Percentiles rank a stretch among this genome's conserved stretches.
Evolutionary conservation across 306 rosid genomes (phyloP).

Genomic region (Cucurbita ficifolia): DNA sequence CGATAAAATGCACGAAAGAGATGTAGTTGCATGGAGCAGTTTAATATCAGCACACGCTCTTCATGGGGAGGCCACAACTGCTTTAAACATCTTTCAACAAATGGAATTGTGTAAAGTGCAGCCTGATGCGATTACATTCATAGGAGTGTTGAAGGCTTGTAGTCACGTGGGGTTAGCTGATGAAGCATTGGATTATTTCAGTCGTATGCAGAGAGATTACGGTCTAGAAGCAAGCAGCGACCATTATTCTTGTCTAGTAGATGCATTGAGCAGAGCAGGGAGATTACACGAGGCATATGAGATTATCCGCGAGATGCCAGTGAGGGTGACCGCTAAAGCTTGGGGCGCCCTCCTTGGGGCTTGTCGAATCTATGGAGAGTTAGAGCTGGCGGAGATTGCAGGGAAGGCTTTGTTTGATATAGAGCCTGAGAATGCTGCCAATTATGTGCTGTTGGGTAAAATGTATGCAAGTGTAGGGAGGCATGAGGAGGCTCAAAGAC

Average conservation of each 20-base stretch:
- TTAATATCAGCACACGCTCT: constrained; percentile 56
- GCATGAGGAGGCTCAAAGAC: constrained; percentile 44
- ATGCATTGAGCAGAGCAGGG: constrained; percentile 67
- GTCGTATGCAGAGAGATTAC: constrained; percentile 31
- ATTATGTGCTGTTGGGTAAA: constrained; percentile 47
- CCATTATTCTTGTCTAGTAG: constrained; percentile 70
- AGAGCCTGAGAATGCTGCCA: constrained; percentile 68
- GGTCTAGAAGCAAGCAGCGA: constrained; percentile 46
- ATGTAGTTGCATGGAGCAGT: constrained; percentile 68
- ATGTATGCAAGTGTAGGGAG: constrained; percentile 59
- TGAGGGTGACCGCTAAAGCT: constrained; percentile 56
- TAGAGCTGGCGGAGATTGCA: constrained; percentile 54
- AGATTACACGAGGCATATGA: constrained; percentile 53
- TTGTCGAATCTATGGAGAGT: constrained; percentile 50
- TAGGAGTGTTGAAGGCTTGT: constrained; percentile 58
- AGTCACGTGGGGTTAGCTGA: constrained; percentile 65
- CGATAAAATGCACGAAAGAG: constrained; percentile 29
- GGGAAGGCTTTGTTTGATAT: constrained; percentile 46
- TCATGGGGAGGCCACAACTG: constrained; percentile 53
- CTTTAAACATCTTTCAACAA: constrained; percentile 28
- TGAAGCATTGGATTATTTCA: constrained; percentile 45
- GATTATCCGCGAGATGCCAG: constrained; percentile 52
- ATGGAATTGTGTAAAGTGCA: constrained; percentile 40
- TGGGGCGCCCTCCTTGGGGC: constrained; percentile 83
- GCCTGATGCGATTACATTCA: constrained; percentile 62